A percentile compares a stretch with the other conserved stretches of the same genome.
These are phyloP conservation scores for Alectoria sarmentosa DNA, from an alignment of 495 filamentous ascomycete species.

Conservation along the genomic window DNA sequence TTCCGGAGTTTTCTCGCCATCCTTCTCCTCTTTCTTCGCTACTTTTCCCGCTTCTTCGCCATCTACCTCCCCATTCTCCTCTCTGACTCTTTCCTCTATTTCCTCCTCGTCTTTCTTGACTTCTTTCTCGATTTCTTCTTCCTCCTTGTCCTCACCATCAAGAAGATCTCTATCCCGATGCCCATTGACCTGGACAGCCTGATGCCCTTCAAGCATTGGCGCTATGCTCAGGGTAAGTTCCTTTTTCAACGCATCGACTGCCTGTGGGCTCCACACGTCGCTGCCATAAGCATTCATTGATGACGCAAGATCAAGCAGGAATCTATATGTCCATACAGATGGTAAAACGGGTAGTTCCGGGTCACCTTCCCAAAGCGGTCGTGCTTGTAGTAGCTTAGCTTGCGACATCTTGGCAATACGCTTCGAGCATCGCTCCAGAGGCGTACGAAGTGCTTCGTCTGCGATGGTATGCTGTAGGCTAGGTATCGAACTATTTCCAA, in stretches of 20 bases:
- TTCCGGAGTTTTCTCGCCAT: background rate
- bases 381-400: constrained; percentile 36
- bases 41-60: background rate
- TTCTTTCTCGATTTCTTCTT: constrained; percentile 13
- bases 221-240: constrained; percentile 41
- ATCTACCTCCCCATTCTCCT: constrained; percentile 7
- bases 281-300: constrained; percentile 63
- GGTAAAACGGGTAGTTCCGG: constrained; percentile 76
- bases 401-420: constrained; percentile 26
- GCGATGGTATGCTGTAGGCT: constrained; percentile 30
- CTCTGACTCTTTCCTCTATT: constrained; percentile 15
- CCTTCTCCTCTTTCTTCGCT: background rate
- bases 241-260: constrained; percentile 56
- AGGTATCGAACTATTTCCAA: constrained; percentile 33
- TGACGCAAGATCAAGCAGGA: constrained; percentile 56
- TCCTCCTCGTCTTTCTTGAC: constrained; percentile 13
- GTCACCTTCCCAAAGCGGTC: constrained; percentile 68
- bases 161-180: constrained; percentile 9
- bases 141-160: constrained; percentile 8
- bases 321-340: constrained; percentile 66
- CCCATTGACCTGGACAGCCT: constrained; percentile 13
- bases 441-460: constrained; percentile 18
- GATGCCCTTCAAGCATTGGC: constrained; percentile 4
- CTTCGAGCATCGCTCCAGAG: constrained; percentile 27
- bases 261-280: constrained; percentile 78